Conservation (phyloP, 2,329 filamentous ascomycete genomes). For the Tolypocladium sp. region DNA sequence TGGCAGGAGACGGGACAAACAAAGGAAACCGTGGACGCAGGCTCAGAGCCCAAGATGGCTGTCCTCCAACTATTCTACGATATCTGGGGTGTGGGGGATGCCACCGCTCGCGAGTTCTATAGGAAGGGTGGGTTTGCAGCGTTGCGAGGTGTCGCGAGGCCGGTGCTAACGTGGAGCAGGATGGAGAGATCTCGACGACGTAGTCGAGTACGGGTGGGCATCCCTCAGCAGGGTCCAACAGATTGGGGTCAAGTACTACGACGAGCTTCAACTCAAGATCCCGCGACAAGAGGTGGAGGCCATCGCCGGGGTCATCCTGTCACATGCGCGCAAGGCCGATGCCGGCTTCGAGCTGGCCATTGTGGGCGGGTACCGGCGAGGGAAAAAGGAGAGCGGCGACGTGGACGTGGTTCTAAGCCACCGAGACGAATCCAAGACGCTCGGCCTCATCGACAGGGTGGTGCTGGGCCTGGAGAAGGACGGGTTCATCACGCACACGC, state of each 20-base stretch:
- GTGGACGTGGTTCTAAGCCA: conserved; percentile 83
- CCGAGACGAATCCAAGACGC: conserved; percentile 58
- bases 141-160: not conserved
- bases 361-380: conserved; percentile 74
- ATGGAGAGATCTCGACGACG: conserved; percentile 78
- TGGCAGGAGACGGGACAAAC: conserved; percentile 55
- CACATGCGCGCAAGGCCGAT: conserved; percentile 56
- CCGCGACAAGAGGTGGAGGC: conserved; percentile 62
- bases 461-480: conserved; percentile 60
- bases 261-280: conserved; percentile 69
- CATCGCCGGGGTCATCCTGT: conserved; percentile 55
- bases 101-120: conserved; percentile 75
- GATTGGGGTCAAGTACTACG: conserved; percentile 89
- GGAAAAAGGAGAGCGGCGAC: conserved; percentile 65
- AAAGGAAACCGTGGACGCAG: conserved; percentile 53
- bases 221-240: conserved; percentile 72
- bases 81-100: conserved; percentile 87
- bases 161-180: conserved; percentile 24
- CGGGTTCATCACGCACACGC: conserved; percentile 71
- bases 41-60: conserved; percentile 53
- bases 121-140: conserved; percentile 35
- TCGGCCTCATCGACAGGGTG: conserved; percentile 62
- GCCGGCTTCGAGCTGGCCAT: conserved; percentile 49
- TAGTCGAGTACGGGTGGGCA: conserved; percentile 75
- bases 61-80: conserved; percentile 65